A percentile compares a stretch with the other conserved stretches of the same genome.
phyloP scores from a whole-genome alignment of 371 early-diverging fungal genomes.

The Mortierella sp. region DNA sequence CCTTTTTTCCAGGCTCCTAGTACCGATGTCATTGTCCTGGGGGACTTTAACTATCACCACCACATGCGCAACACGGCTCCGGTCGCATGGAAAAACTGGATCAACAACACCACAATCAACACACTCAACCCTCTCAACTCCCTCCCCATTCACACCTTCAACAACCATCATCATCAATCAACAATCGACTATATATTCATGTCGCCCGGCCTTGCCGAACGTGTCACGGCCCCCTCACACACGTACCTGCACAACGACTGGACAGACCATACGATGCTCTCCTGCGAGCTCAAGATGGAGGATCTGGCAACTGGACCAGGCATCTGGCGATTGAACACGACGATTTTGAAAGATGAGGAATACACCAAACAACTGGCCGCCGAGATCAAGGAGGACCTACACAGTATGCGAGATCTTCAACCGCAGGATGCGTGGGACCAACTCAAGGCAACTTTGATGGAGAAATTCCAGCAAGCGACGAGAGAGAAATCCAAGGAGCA shows the following conservation, averaged over 20 bases:
- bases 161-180: not conserved
- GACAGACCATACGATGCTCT: not conserved
- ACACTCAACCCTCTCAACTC: not conserved
- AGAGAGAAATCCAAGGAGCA: not conserved
- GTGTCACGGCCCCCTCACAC: not conserved
- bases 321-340: not conserved
- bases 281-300: not conserved
- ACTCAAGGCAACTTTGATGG: not conserved
- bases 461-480: not conserved
- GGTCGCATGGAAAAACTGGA: conserved; percentile 5
- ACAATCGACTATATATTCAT: conserved; percentile 11
- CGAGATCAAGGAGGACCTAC: not conserved
- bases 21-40: not conserved
- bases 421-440: not conserved
- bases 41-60: conserved; percentile 15
- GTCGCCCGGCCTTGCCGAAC: not conserved
- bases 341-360: not conserved
- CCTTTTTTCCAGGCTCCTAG: not conserved
- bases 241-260: not conserved
- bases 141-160: not conserved
- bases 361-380: not conserved
- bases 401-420: not conserved
- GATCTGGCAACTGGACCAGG: not conserved
- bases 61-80: not conserved
- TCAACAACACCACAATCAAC: not conserved